A percentile compares a stretch with the other conserved stretches of the same genome.
Conservation (phyloP, 371 early-diverging fungal species). For the Syncephalis fuscata region DNA sequence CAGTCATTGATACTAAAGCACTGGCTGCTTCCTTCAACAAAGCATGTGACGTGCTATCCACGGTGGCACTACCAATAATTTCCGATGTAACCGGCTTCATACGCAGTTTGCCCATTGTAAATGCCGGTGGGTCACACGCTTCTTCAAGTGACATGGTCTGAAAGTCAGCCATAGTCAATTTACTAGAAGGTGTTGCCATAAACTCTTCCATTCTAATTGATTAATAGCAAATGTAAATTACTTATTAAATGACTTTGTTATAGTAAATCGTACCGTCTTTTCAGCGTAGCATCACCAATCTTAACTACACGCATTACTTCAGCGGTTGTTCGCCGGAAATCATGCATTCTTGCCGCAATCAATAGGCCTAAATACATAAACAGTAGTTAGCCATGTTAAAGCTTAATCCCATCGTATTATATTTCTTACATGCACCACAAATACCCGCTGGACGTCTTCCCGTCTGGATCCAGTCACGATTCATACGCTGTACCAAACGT, state of each 20-base stretch:
- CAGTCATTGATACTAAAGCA: background rate
- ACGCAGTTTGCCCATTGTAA: slow-evolving; percentile 6
- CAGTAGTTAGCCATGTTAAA: background rate
- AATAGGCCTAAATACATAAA: slow-evolving; percentile 36
- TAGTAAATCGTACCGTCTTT: slow-evolving; percentile 33
- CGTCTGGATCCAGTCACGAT: slow-evolving; percentile 94
- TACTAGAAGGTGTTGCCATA: slow-evolving; percentile 66
- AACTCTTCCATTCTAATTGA: slow-evolving; percentile 73
- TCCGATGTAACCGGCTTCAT: too few relatives aligned
- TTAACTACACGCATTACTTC: slow-evolving; percentile 92
- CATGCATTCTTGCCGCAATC: slow-evolving; percentile 92
- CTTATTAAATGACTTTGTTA: background rate
- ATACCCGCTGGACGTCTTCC: slow-evolving; percentile 98
- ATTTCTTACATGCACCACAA: slow-evolving; percentile 79
- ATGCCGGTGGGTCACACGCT: slow-evolving; percentile 84
- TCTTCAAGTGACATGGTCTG: slow-evolving; percentile 77
- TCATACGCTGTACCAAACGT: slow-evolving; percentile 89
- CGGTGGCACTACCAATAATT: too few relatives aligned
- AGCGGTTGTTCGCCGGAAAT: slow-evolving; percentile 63
- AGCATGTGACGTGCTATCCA: background rate
- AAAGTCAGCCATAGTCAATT: slow-evolving; percentile 82
- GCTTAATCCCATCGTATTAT: background rate
- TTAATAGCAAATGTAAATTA: too few relatives aligned
- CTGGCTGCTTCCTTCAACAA: background rate
- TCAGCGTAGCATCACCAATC: slow-evolving; percentile 82